Evolutionary conservation across 495 filamentous ascomycete genomes (phyloP), one percentile per base, ranked within the genome.

Genomic region (Lichina pygmaea): DNA sequence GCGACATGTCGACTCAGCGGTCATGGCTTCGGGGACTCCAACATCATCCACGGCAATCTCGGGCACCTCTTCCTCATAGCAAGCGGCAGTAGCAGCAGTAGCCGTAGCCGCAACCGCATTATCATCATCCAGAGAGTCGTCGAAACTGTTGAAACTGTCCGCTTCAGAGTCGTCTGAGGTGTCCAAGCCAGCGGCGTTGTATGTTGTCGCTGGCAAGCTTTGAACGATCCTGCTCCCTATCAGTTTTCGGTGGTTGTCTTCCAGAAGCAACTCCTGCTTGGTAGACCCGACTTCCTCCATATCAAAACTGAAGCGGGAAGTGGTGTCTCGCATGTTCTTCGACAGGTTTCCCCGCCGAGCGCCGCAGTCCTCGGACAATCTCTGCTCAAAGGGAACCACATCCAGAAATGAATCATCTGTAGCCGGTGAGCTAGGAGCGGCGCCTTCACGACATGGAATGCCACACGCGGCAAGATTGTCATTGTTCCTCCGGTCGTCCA

Each of bases 291-390:
- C 72, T 9, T 71, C 70, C 16, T 59, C 64, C 68, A 93, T 81
- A 53, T 93, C 84, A 53, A 94, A 94, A 54, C 83, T 91, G 52
- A 94, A 93, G 8, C 85, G 66, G 3, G 82, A 91, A 0, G 84
- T 79, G 45, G 77, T 86, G 56, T 81, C 86, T 51, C 78, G 85
- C 56, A 85, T 75, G 57, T 86, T 82, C 51, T 66, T 78, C 0
- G 81, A 79, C 36, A 69, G 43, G 10, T 11, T 1, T 11, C 36
- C 36, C 13, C 13, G 36, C 36, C 2, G 36, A 3, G 2, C 11
- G 36, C 11, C 3, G 36, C 11, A 15, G 13, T 39, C 36, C 36
- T 39, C 13, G 10, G 5, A 39, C 10, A 3, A 1, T 39, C 11
- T 39, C 36, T 4, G 24, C 24, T 24, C 24, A 24, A 24, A 24